These are phyloP conservation scores for Brassica rapa DNA, from an alignment of 345 rosid genomes.

Conservation along the genomic window DNA sequence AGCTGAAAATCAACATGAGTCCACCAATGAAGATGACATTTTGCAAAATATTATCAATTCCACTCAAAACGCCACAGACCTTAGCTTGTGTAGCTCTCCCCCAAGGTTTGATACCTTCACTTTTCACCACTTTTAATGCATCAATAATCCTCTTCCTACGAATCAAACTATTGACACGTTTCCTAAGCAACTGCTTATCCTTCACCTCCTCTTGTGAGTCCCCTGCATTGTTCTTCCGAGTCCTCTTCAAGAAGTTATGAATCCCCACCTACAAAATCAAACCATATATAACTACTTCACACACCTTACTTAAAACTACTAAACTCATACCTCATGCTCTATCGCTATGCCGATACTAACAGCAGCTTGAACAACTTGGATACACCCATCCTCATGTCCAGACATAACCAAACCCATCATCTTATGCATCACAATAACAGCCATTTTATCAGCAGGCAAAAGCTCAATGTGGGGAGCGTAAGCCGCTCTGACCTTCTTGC, in stretches of 20 bases:
- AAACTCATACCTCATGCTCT: constrained; percentile 70
- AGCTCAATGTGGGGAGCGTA: constrained; percentile 78
- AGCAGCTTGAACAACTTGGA: constrained; percentile 86
- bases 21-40: constrained; percentile 22
- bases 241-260: constrained; percentile 75
- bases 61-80: constrained; percentile 50
- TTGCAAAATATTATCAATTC: neutral
- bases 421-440: constrained; percentile 92
- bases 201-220: constrained; percentile 52
- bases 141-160: constrained; percentile 64
- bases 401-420: constrained; percentile 83
- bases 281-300: neutral
- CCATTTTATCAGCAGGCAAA: constrained; percentile 91
- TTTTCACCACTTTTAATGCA: constrained; percentile 69
- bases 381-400: constrained; percentile 64
- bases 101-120: constrained; percentile 78
- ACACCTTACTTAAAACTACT: neutral
- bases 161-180: constrained; percentile 74
- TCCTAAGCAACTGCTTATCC: constrained; percentile 69
- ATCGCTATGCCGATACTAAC: constrained; percentile 79
- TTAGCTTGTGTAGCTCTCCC: constrained; percentile 82
- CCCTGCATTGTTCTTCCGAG: constrained; percentile 49
- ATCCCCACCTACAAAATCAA: constrained; percentile 62
- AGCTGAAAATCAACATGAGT: constrained; percentile 53
- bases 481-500: constrained; percentile 65